Conservation (phyloP, 208 protist species). For the Trypanosoma avium region DNA sequence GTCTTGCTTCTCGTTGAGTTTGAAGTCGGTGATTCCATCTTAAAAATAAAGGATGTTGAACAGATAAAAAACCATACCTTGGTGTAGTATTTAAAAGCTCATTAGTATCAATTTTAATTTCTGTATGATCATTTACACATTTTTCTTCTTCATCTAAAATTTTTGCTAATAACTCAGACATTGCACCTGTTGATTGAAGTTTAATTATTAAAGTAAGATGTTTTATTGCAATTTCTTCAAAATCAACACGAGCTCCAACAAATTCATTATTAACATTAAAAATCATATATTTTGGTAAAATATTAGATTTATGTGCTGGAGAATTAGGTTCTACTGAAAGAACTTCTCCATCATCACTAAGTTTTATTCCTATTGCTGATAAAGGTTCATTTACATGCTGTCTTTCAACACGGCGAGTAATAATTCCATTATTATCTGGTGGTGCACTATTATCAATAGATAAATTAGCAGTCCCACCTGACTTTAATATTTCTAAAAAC, state of each 20-base stretch:
- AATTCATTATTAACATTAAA: conserved; percentile 76
- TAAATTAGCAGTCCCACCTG: conserved; percentile 28
- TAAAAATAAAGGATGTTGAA: conserved; percentile 71
- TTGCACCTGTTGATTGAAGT: conserved; percentile 57
- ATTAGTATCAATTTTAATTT: conserved; percentile 41
- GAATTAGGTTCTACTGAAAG: conserved; percentile 38
- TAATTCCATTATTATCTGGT: conserved; percentile 52
- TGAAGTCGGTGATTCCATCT: conserved; percentile 64
- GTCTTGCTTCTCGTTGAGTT: conserved; percentile 49
- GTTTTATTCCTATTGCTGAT: conserved; percentile 56
- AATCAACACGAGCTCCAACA: conserved; percentile 56
- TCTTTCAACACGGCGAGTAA: conserved; percentile 59
- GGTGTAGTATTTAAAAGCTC: conserved; percentile 73
- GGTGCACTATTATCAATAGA: conserved; percentile 61
- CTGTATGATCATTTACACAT: neutral
- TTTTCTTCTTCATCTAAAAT: conserved; percentile 61
- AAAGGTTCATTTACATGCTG: conserved; percentile 46
- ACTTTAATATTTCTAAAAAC: conserved; percentile 72
- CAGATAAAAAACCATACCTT: conserved; percentile 78
- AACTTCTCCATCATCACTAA: conserved; percentile 77
- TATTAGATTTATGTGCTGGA: conserved; percentile 54
- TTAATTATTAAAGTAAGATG: conserved; percentile 67
- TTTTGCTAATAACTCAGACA: conserved; percentile 73
- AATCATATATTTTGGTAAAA: conserved; percentile 66
- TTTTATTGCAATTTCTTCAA: conserved; percentile 41